Conservation (phyloP, 441 rosid genomes). For the Corymbia citriodora region DNA sequence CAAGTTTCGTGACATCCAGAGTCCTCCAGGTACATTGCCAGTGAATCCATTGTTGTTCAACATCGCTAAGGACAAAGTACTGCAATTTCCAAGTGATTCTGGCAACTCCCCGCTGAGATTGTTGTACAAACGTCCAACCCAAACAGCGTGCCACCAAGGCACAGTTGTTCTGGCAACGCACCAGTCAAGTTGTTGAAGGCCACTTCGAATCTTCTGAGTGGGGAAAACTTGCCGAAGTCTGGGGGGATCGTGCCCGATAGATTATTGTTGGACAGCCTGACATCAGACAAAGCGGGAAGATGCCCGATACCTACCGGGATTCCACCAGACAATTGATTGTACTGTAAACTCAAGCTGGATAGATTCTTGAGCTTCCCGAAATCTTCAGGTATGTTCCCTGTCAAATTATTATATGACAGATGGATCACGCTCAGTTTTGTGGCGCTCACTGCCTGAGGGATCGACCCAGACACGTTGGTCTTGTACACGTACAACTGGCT, state of each 20-base stretch:
- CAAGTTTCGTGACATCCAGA: constrained; percentile 39
- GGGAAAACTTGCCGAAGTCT: constrained; percentile 38
- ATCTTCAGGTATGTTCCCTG: constrained; percentile 39
- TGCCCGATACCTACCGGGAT: constrained; percentile 39
- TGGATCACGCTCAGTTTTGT: constrained; percentile 22
- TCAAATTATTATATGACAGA: constrained; percentile 40
- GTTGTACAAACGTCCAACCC: constrained; percentile 38
- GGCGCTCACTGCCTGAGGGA: constrained; percentile 31
- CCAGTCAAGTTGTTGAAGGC: constrained; percentile 32
- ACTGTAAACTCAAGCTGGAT: constrained; percentile 13
- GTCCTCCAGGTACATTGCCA: constrained; percentile 44
- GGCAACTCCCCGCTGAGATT: constrained; percentile 49
- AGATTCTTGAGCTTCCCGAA: constrained; percentile 36
- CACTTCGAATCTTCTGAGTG: constrained; percentile 30
- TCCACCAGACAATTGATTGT: constrained; percentile 42
- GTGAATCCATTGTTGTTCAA: constrained; percentile 29
- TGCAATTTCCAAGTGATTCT: constrained; percentile 42
- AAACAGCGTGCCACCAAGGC: constrained; percentile 22
- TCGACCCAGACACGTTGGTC: constrained; percentile 32
- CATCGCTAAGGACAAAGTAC: background rate
- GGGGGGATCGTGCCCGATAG: constrained; percentile 45
- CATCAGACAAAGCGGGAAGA: constrained; percentile 27
- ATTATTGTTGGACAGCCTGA: constrained; percentile 38
- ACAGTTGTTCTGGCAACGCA: constrained; percentile 38
- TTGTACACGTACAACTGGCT: constrained; percentile 9